Conservation (phyloP, 495 filamentous ascomycete species). For the Neurospora sp. region DNA sequence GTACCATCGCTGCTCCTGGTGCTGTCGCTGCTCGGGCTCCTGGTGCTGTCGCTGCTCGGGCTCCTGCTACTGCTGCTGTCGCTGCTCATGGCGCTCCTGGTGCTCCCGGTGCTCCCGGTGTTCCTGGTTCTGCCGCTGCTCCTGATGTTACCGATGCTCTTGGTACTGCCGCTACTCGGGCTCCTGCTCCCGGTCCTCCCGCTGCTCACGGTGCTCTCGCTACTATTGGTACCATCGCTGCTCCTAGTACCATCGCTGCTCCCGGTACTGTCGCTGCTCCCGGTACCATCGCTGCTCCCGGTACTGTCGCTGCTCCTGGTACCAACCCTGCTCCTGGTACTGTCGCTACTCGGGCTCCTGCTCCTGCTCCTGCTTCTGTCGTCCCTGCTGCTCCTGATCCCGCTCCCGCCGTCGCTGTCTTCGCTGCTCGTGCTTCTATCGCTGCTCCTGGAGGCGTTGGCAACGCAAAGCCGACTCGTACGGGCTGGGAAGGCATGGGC, state of each 20-base stretch:
- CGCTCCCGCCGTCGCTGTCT: background rate
- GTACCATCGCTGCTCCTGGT: too few species aligned
- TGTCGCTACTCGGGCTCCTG: background rate
- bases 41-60: background rate
- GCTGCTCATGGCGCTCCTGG: background rate
- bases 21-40: too few species aligned
- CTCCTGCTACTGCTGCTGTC: background rate
- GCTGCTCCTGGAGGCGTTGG: background rate
- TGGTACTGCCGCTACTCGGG: too few species aligned
- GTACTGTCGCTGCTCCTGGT: background rate
- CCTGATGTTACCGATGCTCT: too few species aligned
- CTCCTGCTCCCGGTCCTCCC: background rate
- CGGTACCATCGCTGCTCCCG: background rate
- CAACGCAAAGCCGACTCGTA: background rate
- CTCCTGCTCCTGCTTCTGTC: background rate
- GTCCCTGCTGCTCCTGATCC: background rate
- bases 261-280: background rate
- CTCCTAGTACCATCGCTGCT: background rate
- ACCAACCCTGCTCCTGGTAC: background rate
- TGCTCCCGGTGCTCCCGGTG: background rate
- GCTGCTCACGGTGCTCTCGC: background rate
- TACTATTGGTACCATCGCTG: background rate
- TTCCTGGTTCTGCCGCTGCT: background rate
- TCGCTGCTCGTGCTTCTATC: background rate
- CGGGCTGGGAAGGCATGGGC: background rate